Percentiles rank a stretch among this genome's conserved stretches.
Evolutionary conservation across 192 early-diverging fungal species (phyloP).

Genomic region (Backusella sp.): DNA sequence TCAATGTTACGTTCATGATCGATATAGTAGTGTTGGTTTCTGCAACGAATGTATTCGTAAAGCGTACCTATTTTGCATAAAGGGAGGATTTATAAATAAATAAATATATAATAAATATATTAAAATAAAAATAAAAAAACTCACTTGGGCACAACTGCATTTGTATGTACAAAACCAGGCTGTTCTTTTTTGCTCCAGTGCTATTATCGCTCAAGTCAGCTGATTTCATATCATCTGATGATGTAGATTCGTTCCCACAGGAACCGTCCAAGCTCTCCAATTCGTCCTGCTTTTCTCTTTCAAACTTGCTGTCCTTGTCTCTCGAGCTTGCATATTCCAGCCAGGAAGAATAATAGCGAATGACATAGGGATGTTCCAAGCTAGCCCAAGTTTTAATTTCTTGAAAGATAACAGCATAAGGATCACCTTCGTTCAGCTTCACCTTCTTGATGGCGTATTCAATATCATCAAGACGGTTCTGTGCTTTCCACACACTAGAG

Average conservation of each 20-base stretch:
- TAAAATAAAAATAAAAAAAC: background rate
- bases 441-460: constrained; percentile 93
- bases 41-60: constrained; percentile 56
- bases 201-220: background rate
- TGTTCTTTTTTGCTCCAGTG: background rate
- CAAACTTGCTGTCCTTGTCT: constrained; percentile 12
- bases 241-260: background rate
- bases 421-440: constrained; percentile 33
- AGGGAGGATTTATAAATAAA: background rate
- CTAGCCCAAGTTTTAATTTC: constrained; percentile 88
- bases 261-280: background rate
- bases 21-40: constrained; percentile 20
- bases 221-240: background rate
- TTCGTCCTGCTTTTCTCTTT: constrained; percentile 5
- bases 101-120: background rate
- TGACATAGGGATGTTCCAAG: constrained; percentile 85
- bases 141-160: constrained; percentile 87
- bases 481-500: constrained; percentile 77
- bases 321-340: constrained; percentile 54
- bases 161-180: constrained; percentile 64
- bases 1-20: constrained; percentile 27
- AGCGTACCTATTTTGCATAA: constrained; percentile 41
- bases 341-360: constrained; percentile 92
- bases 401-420: constrained; percentile 70
- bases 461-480: constrained; percentile 83